A percentile compares a stretch with the other conserved stretches of the same genome.
Conservation (phyloP, 2,329 filamentous ascomycete species). For the Orbilia blumenaviensis region DNA sequence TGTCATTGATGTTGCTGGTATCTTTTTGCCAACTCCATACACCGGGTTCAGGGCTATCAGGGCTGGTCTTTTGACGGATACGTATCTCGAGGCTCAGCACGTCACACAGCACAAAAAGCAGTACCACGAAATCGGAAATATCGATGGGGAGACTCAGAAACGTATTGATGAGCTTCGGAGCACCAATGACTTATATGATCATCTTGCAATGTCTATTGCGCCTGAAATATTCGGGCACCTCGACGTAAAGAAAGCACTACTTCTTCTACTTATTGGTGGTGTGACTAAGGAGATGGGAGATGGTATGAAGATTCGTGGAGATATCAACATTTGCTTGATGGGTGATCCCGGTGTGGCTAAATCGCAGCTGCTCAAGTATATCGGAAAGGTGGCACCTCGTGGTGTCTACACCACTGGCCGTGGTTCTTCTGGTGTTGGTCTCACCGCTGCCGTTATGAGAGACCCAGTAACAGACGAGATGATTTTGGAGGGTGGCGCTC, state of each 20-base stretch:
- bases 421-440: constrained; percentile 81
- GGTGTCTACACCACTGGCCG: constrained; percentile 85
- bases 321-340: constrained; percentile 99
- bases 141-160: constrained; percentile 80
- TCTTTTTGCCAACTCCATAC: constrained; percentile 96
- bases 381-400: constrained; percentile 94
- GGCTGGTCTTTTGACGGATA: constrained; percentile 94
- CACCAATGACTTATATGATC: constrained; percentile 92
- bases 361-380: constrained; percentile 97
- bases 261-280: constrained; percentile 94
- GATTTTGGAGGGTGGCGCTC: constrained; percentile 81
- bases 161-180: constrained; percentile 86
- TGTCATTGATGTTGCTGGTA: constrained; percentile 89
- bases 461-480: constrained; percentile 85
- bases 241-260: constrained; percentile 96
- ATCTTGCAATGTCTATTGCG: constrained; percentile 92
- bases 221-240: constrained; percentile 96
- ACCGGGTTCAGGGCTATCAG: constrained; percentile 99
- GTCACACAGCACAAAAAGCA: constrained; percentile 97
- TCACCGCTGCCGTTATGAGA: constrained; percentile 83
- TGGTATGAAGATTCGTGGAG: constrained; percentile 97
- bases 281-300: constrained; percentile 97
- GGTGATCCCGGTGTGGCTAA: constrained; percentile 99
- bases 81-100: constrained; percentile 93
- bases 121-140: constrained; percentile 82